phyloP scores from a whole-genome alignment of 441 rosid genomes.

The Hura crepitans region DNA sequence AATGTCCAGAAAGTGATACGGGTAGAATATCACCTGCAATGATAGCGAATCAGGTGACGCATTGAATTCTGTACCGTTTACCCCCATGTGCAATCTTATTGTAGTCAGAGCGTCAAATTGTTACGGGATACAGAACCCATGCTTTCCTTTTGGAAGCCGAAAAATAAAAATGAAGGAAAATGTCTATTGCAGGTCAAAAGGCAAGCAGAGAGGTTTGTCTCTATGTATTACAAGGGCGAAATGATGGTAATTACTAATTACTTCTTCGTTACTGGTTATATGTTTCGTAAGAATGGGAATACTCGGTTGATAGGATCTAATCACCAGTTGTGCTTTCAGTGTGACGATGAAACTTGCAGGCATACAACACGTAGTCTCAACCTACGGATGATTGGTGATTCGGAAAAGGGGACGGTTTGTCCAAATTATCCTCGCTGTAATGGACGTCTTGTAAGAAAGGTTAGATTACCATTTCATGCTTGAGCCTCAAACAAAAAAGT shows the following conservation, averaged over 20 bases:
- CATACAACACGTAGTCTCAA: constrained; percentile 61
- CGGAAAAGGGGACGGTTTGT: constrained; percentile 87
- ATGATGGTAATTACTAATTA: constrained; percentile 62
- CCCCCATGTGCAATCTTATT: not conserved
- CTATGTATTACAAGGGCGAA: constrained; percentile 73
- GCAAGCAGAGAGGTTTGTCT: constrained; percentile 67
- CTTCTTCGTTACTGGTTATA: not conserved
- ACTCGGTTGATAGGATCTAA: not conserved
- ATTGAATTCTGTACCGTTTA: not conserved
- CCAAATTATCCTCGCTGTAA: constrained; percentile 88
- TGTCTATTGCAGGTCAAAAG: constrained; percentile 66
- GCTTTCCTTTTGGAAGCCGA: not conserved
- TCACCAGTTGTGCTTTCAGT: constrained; percentile 40
- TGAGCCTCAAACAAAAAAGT: not conserved
- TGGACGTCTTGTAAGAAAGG: constrained; percentile 80
- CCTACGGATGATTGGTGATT: constrained; percentile 66
- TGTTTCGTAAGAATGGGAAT: not conserved
- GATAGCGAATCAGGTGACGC: constrained; percentile 82
- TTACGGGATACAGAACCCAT: not conserved
- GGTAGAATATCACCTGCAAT: constrained; percentile 64
- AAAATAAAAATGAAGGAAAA: not conserved
- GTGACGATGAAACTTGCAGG: constrained; percentile 94
- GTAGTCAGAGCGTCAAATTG: not conserved
- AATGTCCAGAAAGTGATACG: constrained; percentile 56
- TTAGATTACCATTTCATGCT: constrained; percentile 15